phyloP scores from a whole-genome alignment of 805 yeast species.

The Osmozyma mogii region DNA sequence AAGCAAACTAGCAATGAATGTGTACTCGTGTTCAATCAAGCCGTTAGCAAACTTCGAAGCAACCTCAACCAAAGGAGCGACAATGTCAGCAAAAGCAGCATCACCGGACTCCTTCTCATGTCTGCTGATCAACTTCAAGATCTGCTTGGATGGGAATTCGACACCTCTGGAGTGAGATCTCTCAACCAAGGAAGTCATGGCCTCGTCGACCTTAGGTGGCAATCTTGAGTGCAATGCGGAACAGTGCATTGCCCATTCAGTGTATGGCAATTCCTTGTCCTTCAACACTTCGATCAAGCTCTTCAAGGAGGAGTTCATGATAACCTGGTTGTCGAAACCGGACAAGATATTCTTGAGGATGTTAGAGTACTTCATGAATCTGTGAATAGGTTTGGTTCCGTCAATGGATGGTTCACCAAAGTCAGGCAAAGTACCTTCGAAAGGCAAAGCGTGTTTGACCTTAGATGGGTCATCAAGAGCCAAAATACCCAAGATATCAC shows the following conservation, averaged over 20 bases:
- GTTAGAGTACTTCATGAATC: constrained; percentile 48
- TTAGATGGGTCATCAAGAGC: constrained; percentile 94
- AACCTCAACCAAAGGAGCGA: constrained; percentile 68
- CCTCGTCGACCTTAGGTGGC: constrained; percentile 67
- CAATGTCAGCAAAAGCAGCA: constrained; percentile 40
- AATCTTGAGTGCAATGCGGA: constrained; percentile 91
- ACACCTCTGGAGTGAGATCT: constrained; percentile 59
- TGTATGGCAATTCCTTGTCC: constrained; percentile 79
- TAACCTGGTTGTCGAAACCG: constrained; percentile 94
- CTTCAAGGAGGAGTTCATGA: constrained; percentile 76
- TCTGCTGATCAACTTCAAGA: constrained; percentile 64
- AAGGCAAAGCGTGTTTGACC: constrained; percentile 94
- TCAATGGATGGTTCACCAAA: constrained; percentile 74
- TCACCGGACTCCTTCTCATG: constrained; percentile 41
- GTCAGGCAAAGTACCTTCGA: constrained; percentile 87
- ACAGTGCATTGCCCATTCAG: constrained; percentile 80
- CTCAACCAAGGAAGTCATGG: constrained; percentile 56
- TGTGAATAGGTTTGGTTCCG: constrained; percentile 81
- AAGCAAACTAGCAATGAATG: constrained; percentile 61
- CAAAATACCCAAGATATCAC: constrained; percentile 92
- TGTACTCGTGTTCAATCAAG: constrained; percentile 74
- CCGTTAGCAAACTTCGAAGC: constrained; percentile 69
- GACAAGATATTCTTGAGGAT: constrained; percentile 71
- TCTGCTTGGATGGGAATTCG: constrained; percentile 89
- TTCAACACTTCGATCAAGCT: constrained; percentile 65